Base-by-base conservation (phyloP, 441 rosid species). In the Kokia cookei region DNA sequence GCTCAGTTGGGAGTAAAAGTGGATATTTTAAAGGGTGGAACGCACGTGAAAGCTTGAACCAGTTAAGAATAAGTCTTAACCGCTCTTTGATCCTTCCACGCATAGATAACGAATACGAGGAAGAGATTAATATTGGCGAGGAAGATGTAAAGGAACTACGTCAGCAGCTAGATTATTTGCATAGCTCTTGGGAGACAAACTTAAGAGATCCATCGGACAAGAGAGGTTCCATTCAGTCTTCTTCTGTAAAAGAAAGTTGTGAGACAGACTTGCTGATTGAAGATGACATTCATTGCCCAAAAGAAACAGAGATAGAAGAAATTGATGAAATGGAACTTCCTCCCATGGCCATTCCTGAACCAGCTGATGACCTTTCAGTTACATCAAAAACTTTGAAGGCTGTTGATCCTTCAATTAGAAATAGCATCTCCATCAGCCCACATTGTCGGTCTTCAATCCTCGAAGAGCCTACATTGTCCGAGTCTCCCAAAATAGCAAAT, bases 61-160 rank as follows among this genome's bases (percentile, higher is more conserved):
- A 91, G 69, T 82, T 93, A 79, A 89, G 98, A 85, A 86, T 91
- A 68, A 91, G 98, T 87, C 93, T 96, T 77, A 93, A 96, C 81
- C 91, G 97, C 70, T 93, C 99, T 66, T 81, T 96, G 79, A 84
- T 96, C 72, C 81, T 92, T 48, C 93, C 97, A 27, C 78, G 58
- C 40, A 77, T 89, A 27, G 91, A 89, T 51, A 66, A 70, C 76
- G 88, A 86, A 68, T 70, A 73, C 0, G 91, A 87, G 76, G 87
- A 90, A 66, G 97, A 88, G 78, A 77, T 86, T 72, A 84, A 76
- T 64, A 82, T 85, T 78, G 88, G 84, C 59, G 93, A 87, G 86
- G 79, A 88, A 66, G 98, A 96, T 77, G 93, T 92, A 55, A 85
- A 55, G 79, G 92, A 92, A 77, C 76, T 96, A 24, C 86, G 86